These are phyloP conservation scores for Pleurozium schreberi DNA, from an alignment of 225 moss, liverwort and hornwort genomes.

Conservation along the genomic window DNA sequence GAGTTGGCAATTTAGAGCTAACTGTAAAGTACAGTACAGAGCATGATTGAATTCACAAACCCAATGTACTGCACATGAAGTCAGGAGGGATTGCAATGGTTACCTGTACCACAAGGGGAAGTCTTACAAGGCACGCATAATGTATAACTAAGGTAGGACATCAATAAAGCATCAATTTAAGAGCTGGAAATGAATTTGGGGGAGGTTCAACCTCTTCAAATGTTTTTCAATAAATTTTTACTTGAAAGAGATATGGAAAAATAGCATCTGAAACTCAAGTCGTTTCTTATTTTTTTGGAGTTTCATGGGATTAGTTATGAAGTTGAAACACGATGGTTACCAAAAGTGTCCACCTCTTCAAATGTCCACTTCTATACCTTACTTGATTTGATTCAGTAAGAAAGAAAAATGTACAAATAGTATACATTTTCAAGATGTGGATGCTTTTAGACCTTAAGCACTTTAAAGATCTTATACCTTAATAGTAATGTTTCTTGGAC, in stretches of 20 bases:
- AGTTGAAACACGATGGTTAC: background rate
- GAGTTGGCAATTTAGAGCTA: too few relatives aligned
- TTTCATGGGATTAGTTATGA: background rate
- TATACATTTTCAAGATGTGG: background rate
- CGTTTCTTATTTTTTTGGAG: background rate
- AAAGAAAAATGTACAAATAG: background rate
- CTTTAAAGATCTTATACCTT: background rate
- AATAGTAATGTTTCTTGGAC: background rate
- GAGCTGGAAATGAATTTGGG: background rate
- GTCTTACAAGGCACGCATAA: background rate
- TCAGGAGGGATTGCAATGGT: background rate
- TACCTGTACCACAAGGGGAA: too few relatives aligned
- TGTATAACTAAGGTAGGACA: background rate
- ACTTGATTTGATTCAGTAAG: too few relatives aligned
- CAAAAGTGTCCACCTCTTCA: fast-evolving
- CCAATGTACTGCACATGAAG: background rate
- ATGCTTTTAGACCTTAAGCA: fast-evolving
- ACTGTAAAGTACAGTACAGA: background rate
- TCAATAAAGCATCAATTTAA: fast-evolving
- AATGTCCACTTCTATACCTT: too few relatives aligned
- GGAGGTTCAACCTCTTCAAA: background rate
- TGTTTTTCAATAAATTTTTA: fast-evolving
- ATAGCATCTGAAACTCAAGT: background rate
- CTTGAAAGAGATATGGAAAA: background rate
- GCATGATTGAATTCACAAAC: background rate